phyloP scores from a whole-genome alignment of 2,329 filamentous ascomycete genomes.

The Westerdykella aurantiaca region DNA sequence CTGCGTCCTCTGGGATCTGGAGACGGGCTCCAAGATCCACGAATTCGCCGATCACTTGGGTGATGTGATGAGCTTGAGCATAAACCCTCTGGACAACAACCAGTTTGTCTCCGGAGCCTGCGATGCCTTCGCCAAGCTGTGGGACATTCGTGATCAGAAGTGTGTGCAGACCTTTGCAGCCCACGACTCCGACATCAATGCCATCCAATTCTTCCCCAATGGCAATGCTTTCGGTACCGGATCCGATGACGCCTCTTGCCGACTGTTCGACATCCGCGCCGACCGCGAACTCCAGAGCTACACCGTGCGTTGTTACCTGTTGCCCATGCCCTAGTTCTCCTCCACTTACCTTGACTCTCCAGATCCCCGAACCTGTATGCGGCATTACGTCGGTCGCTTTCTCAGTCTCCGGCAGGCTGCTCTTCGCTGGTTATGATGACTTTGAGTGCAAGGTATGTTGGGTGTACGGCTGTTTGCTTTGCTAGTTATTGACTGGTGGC shows the following conservation, averaged over 20 bases:
- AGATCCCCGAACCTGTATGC: constrained; percentile 96
- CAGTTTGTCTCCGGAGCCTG: constrained; percentile 99
- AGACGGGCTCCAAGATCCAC: constrained; percentile 93
- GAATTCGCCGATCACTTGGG: constrained; percentile 98
- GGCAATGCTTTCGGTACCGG: constrained; percentile 97
- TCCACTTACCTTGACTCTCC: constrained; percentile 22
- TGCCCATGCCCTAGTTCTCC: constrained; percentile 4
- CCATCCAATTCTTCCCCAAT: constrained; percentile 98
- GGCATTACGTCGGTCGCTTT: constrained; percentile 98
- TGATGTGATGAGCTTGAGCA: constrained; percentile 99
- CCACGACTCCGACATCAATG: constrained; percentile 98
- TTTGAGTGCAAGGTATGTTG: constrained; percentile 95
- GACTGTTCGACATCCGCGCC: constrained; percentile 94
- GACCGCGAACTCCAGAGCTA: constrained; percentile 72
- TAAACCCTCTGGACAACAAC: constrained; percentile 98
- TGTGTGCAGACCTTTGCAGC: constrained; percentile 98
- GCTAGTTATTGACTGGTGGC: constrained; percentile 11
- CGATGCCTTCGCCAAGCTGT: constrained; percentile 96
- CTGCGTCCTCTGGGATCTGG: constrained; percentile 99
- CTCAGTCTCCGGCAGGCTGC: constrained; percentile 87
- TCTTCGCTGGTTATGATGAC: constrained; percentile 97
- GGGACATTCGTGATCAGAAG: constrained; percentile 97
- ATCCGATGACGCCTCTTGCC: constrained; percentile 94
- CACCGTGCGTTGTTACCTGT: constrained; percentile 48
- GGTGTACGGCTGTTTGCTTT: neutral